Evolutionary conservation across 2,329 filamentous ascomycete species (phyloP), one percentile per base, ranked within the genome.

Genomic region (Exophiala sp.): DNA sequence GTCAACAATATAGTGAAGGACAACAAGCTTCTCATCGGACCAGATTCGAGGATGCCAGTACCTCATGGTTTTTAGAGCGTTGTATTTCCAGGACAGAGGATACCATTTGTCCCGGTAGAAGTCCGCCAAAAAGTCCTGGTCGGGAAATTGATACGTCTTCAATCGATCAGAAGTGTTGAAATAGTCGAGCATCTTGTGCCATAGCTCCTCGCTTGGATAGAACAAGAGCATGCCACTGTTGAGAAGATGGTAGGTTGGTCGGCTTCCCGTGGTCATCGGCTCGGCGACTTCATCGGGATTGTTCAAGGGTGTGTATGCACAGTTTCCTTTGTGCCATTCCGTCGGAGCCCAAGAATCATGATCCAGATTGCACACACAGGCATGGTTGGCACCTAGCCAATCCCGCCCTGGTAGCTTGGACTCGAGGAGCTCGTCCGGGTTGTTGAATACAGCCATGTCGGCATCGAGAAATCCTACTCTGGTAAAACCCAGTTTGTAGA

Each of bases 181-280:
- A 47, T 69, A 71, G 2, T 63, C 33, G 5, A 72, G 58, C 51
- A 80, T 75, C 8, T 68, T 65, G 2, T 65, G 47, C 60, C 73
- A 74, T 1, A 78, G 65, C 3, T 62, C 46, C 12, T 64, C 44
- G 0, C 66, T 70, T 0, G 79, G 78, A 2, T 71, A 65, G 53
- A 80, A 80, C 0, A 81, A 50, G 52, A 82, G 79, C 46, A 78
- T 73, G 2, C 78, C 78, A 1, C 73, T 73, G 60, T 82, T 82
- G 48, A 81, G 71, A 1, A 79, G 67, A 0, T 66, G 68, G 38
- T 78, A 69, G 0, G 77, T 79, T 9, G 65, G 59, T 12, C 65
- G 65, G 1, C 60, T 57, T 1, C 48, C 45, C 4, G 38, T 33
- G 9, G 52, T 54, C n/a, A 60, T 50, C 14, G 52, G 42, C 11